Conservation (phyloP, 2,329 filamentous ascomycete species). For the Ceratocystis variospora region DNA sequence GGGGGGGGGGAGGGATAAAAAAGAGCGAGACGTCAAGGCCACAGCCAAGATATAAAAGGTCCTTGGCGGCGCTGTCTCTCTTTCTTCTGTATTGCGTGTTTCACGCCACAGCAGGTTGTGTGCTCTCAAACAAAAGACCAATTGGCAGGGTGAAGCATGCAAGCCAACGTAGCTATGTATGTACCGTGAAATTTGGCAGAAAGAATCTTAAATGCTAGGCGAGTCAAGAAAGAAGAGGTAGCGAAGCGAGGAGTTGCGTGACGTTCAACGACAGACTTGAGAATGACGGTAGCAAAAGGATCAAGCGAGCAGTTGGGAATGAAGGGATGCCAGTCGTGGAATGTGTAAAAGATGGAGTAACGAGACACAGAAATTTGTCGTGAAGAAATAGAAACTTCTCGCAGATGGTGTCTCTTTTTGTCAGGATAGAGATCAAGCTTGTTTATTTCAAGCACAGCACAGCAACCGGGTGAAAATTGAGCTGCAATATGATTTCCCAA, state of each 20-base stretch:
- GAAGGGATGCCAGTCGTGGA: neutral
- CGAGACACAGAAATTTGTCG: neutral
- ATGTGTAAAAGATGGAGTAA: neutral
- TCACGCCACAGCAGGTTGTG: neutral
- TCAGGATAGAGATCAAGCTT: neutral
- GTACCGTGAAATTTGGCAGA: conserved; percentile 1
- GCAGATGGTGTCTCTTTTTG: neutral
- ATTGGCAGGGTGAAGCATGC: neutral
- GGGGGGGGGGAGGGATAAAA: neutral
- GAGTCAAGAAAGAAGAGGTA: neutral
- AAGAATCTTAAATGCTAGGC: neutral
- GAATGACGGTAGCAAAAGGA: neutral
- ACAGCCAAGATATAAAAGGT: neutral
- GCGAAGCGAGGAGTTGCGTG: neutral
- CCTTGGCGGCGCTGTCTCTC: neutral
- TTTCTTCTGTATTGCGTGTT: neutral
- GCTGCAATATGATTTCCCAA: neutral
- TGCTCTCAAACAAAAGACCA: neutral
- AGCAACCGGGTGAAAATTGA: neutral
- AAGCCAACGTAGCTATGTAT: neutral
- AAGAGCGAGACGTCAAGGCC: neutral
- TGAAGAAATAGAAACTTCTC: neutral
- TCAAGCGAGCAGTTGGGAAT: neutral
- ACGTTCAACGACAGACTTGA: neutral
- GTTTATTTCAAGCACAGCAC: neutral